Evolutionary conservation across 2,329 filamentous ascomycete species (phyloP).

Genomic region (Phialocephala subalpina): DNA sequence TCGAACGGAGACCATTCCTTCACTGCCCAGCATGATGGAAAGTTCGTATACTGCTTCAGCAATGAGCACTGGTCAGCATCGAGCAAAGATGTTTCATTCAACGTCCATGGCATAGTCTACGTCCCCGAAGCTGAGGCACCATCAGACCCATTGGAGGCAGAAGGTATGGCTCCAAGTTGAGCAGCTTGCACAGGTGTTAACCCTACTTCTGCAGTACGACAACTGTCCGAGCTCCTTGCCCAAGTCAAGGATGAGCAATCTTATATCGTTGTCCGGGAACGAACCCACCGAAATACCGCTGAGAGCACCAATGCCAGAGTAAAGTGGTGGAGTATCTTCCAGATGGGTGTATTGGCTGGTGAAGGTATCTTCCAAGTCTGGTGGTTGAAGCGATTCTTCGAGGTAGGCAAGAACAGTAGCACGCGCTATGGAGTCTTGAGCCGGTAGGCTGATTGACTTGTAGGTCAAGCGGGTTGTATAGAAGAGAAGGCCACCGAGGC

Average conservation of each 20-base stretch:
- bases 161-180: constrained; percentile 66
- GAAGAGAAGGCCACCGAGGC: constrained; percentile 30
- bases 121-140: constrained; percentile 87
- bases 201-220: constrained; percentile 66
- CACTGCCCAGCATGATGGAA: constrained; percentile 83
- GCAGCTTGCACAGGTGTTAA: background rate
- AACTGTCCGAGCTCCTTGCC: constrained; percentile 82
- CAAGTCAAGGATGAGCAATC: constrained; percentile 98
- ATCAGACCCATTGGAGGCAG: constrained; percentile 87
- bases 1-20: constrained; percentile 96
- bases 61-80: constrained; percentile 98
- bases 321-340: constrained; percentile 99
- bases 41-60: constrained; percentile 97
- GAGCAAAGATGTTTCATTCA: constrained; percentile 98
- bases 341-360: constrained; percentile 85
- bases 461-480: constrained; percentile 72
- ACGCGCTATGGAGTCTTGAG: constrained; percentile 42
- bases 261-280: constrained; percentile 94
- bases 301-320: constrained; percentile 97
- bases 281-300: constrained; percentile 96
- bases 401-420: constrained; percentile 60
- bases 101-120: constrained; percentile 98
- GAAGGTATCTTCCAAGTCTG: constrained; percentile 98
- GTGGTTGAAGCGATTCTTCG: constrained; percentile 99
- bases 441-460: constrained; percentile 41